Percentiles rank a stretch among this genome's conserved stretches.
Evolutionary conservation across 2,329 filamentous ascomycete species (phyloP).

Genomic region (Ascochyta koolunga): DNA sequence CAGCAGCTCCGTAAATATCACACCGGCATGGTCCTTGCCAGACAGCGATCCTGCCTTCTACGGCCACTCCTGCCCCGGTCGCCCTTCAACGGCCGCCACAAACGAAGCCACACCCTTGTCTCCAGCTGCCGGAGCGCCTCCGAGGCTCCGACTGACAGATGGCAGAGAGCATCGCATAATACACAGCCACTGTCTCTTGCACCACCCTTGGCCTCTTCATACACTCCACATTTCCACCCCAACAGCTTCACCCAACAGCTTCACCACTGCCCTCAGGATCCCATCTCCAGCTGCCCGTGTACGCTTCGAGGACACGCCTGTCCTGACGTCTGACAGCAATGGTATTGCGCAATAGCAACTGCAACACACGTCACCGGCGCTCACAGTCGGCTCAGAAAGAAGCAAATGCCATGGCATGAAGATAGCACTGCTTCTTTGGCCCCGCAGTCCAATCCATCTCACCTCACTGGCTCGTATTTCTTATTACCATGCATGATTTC

Average conservation of each 20-base stretch:
- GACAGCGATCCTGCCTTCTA: neutral
- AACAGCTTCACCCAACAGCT: too few species aligned
- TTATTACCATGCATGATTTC: neutral
- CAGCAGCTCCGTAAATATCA: neutral
- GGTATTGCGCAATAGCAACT: too few species aligned
- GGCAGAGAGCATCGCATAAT: conserved; percentile 7
- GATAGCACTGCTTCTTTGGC: conserved; percentile 2
- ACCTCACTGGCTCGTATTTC: conserved; percentile 11
- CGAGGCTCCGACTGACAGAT: conserved; percentile 13
- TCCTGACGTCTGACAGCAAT: too few species aligned
- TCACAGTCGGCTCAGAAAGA: neutral
- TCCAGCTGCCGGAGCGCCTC: conserved; percentile 6
- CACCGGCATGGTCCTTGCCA: conserved; percentile 3
- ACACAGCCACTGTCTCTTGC: conserved; percentile 9
- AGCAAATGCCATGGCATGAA: neutral
- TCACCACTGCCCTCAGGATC: too few species aligned
- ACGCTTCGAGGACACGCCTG: too few species aligned
- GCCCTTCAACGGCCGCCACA: conserved; percentile 15
- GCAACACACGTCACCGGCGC: neutral
- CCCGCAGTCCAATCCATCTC: neutral
- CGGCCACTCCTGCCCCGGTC: neutral
- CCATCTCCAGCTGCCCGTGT: too few species aligned
- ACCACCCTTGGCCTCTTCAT: conserved; percentile 1
- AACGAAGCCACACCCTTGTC: conserved; percentile 16
- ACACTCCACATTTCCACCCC: too few species aligned